Conservation (phyloP, 192 early-diverging fungal genomes). For the Coemansia sp. region DNA sequence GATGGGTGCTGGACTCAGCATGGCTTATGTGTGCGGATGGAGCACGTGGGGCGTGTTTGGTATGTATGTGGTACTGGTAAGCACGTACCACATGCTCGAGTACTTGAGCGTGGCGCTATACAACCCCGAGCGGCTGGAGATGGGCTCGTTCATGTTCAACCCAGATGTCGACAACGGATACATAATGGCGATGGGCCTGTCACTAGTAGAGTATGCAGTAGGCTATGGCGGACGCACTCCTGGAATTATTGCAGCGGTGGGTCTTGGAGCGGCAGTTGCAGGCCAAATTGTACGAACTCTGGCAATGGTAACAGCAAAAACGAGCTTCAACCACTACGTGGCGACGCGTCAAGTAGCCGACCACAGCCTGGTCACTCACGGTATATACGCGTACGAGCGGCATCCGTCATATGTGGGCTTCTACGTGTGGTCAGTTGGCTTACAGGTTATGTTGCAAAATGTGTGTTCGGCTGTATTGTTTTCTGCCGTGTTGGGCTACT, state of each 20-base stretch:
- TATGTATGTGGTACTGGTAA: constrained; percentile 64
- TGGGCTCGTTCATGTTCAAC: constrained; percentile 58
- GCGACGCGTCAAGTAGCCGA: constrained; percentile 63
- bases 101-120: constrained; percentile 85
- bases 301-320: constrained; percentile 89
- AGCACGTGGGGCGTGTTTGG: constrained; percentile 56
- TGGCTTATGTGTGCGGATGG: constrained; percentile 32
- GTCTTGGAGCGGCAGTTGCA: constrained; percentile 60
- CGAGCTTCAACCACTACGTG: constrained; percentile 85
- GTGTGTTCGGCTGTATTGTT: constrained; percentile 72
- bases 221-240: constrained; percentile 45
- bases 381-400: constrained; percentile 86
- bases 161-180: constrained; percentile 35
- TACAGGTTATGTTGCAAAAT: constrained; percentile 79
- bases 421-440: constrained; percentile 84
- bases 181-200: constrained; percentile 17
- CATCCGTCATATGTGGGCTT: constrained; percentile 97
- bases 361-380: constrained; percentile 81
- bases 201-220: constrained; percentile 57
- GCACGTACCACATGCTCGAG: constrained; percentile 82
- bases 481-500: constrained; percentile 61
- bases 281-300: constrained; percentile 76
- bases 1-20: constrained; percentile 57
- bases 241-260: constrained; percentile 56
- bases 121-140: constrained; percentile 62